Percentiles rank a stretch among this genome's conserved stretches.
phyloP scores from a whole-genome alignment of 1,139 yeast species.

The Hyphopichia pseudoburtonii region DNA sequence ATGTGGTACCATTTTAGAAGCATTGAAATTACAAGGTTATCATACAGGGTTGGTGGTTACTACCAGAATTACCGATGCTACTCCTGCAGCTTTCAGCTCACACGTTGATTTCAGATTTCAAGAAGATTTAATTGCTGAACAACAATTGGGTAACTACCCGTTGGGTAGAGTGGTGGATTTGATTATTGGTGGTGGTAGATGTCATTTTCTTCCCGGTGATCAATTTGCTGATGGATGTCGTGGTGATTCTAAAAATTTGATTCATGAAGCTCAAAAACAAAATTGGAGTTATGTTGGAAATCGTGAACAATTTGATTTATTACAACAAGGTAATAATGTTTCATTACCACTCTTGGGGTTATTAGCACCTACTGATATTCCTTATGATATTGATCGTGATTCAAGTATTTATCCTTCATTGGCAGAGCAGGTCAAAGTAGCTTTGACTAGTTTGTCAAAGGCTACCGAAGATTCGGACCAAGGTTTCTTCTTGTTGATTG shows the following conservation, averaged over 20 bases:
- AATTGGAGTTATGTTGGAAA: slow-evolving; percentile 65
- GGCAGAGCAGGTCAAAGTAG: slow-evolving; percentile 70
- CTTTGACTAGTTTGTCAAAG: slow-evolving; percentile 59
- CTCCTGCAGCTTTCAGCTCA: slow-evolving; percentile 84
- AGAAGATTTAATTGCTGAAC: slow-evolving; percentile 83
- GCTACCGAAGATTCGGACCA: slow-evolving; percentile 69
- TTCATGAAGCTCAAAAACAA: slow-evolving; percentile 53
- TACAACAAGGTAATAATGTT: slow-evolving; percentile 57
- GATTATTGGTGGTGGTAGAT: slow-evolving; percentile 86
- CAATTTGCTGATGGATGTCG: slow-evolving; percentile 58
- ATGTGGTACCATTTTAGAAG: slow-evolving; percentile 82
- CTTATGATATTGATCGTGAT: slow-evolving; percentile 76
- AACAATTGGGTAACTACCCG: slow-evolving; percentile 76
- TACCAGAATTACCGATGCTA: slow-evolving; percentile 75
- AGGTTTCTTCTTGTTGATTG: slow-evolving; percentile 80
- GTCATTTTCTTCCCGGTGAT: slow-evolving; percentile 64
- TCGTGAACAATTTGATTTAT: slow-evolving; percentile 53
- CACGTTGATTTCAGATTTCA: slow-evolving; percentile 73
- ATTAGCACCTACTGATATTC: slow-evolving; percentile 70
- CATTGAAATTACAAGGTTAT: slow-evolving; percentile 74
- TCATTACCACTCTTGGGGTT: slow-evolving; percentile 71
- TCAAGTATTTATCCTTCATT: slow-evolving; percentile 62
- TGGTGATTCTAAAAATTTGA: slow-evolving; percentile 60
- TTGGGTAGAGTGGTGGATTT: slow-evolving; percentile 77
- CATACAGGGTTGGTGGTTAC: slow-evolving; percentile 85